Base-by-base conservation (phyloP, 306 rosid species). In the Pachyrhizus erosus region DNA sequence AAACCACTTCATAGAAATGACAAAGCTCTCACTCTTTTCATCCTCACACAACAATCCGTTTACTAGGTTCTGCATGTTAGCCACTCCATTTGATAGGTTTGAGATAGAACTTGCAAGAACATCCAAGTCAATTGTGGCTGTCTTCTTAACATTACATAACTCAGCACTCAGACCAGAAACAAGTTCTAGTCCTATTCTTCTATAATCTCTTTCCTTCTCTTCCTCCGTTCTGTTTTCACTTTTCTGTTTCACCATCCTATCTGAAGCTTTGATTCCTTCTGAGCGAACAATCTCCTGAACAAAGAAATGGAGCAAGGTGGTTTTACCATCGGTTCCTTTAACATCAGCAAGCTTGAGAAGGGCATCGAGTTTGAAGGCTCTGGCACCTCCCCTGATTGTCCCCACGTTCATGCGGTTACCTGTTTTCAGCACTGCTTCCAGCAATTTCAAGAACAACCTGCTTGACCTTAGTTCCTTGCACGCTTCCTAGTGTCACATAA, bases 251-350 rank as follows among this genome's bases (percentile, higher is more conserved):
- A 0, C 1, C 1, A 29, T 61, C 10, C 21, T 61, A 40, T 61
- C 18, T 29, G 40, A 61, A 26, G 69, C 69, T 29, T 61, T 61
- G 20, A 17, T 14, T 14, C 69, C 69, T 61, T 61, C 69, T 14
- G 69, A 61, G 20, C 69, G 69, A 61, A 61, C 40, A 27, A 61
- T 61, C 40, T 61, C 69, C 40, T 61, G 9, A 61, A 61, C 69
- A 61, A 61, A 61, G 69, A 61, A 61, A 61, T 61, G 69, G 21
- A 61, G 69, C 69, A 61, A 29, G 39, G 69, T 61, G 40, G 69
- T 61, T 61, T 61, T 61, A 14, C 69, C 69, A 61, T 61, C 69
- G 9, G 40, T 61, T 61, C 69, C 69, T 61, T 29, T 80, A 37
- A 66, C 72, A 34, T 66, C 46, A 18, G 72, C 46, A n/a, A 66